Percentiles rank a stretch among this genome's conserved stretches.
Evolutionary conservation across 805 yeast species (phyloP).

Genomic region (Candida andamanensis): DNA sequence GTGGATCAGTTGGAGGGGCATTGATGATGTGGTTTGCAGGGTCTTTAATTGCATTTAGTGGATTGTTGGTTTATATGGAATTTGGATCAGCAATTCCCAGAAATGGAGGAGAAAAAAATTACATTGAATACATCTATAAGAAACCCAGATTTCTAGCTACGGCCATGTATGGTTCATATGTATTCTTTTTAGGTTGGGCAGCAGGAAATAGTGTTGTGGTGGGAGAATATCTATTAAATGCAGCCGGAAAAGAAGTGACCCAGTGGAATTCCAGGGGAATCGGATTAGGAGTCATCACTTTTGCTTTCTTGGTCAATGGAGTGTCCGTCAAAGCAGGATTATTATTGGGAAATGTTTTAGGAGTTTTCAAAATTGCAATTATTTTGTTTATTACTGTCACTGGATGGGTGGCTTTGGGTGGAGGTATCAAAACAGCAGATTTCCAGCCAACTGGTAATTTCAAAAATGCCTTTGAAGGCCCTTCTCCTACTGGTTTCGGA

Average conservation of each 20-base stretch:
- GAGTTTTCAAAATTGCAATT: constrained; percentile 69
- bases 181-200: constrained; percentile 79
- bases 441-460: constrained; percentile 55
- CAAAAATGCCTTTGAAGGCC: constrained; percentile 51
- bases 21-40: constrained; percentile 74
- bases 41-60: constrained; percentile 53
- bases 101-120: constrained; percentile 85
- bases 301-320: constrained; percentile 62
- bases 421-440: constrained; percentile 50
- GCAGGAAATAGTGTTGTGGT: constrained; percentile 78
- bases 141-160: constrained; percentile 68
- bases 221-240: constrained; percentile 71
- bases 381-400: constrained; percentile 65
- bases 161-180: constrained; percentile 59
- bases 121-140: constrained; percentile 64
- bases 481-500: constrained; percentile 56
- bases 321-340: constrained; percentile 61
- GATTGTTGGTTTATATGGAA: constrained; percentile 68
- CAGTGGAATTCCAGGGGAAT: constrained; percentile 76
- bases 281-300: constrained; percentile 69
- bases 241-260: constrained; percentile 62
- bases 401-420: constrained; percentile 82
- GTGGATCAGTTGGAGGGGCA: constrained; percentile 71
- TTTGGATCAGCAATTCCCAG: constrained; percentile 72
- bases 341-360: constrained; percentile 56